Base-by-base conservation (phyloP, 495 filamentous ascomycete species). In the Aspergillus nanangensis region DNA sequence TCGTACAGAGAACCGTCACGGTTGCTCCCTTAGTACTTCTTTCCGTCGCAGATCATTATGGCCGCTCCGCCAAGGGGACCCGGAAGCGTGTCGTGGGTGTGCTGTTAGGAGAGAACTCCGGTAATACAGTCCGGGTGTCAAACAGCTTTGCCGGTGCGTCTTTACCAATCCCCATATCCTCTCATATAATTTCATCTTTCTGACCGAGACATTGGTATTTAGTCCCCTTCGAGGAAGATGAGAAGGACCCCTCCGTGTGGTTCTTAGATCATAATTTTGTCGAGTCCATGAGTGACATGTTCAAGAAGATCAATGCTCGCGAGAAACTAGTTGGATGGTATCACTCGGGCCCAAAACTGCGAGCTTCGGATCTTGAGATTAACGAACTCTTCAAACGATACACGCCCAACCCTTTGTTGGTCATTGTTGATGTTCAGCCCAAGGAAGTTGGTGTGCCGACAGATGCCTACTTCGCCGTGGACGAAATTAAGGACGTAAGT, bases 311-410 rank as follows among this genome's bases (percentile, higher is more conserved):
- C 75, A 98, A 98, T 76, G 93, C 93, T 46, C 77, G 90, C 44
- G 93, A 98, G 73, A 98, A 98, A 82, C 78, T 98, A 61, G 91
- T 98, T 74, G 93, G 93, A 67, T 98, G 93, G 93, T 98, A 98
- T 70, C 93, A 98, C 67, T 95, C 94, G 8, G 93, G 93, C 39
- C 93, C 93, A 18, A 98, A 98, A 74, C 76, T 98, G 57, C 84
- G 93, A 53, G 94, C 91, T 44, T 95, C 91, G 32, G 93, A 98
- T 78, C 78, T 97, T 56, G 90, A 97, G 74, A 96, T 98, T 82
- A 98, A 98, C 73, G 93, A 98, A 70, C 82, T 98, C 41, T 96
- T 98, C 82, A 98, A 98, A 74, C 78, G 92, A 78, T 97, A 98
- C 77, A 96, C 92, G 19, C 87, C 93, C 4, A 94, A 97, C 60